Percentiles rank a stretch among this genome's conserved stretches.
Conservation (phyloP, 345 rosid genomes). For the Bruguiera parviflora region DNA sequence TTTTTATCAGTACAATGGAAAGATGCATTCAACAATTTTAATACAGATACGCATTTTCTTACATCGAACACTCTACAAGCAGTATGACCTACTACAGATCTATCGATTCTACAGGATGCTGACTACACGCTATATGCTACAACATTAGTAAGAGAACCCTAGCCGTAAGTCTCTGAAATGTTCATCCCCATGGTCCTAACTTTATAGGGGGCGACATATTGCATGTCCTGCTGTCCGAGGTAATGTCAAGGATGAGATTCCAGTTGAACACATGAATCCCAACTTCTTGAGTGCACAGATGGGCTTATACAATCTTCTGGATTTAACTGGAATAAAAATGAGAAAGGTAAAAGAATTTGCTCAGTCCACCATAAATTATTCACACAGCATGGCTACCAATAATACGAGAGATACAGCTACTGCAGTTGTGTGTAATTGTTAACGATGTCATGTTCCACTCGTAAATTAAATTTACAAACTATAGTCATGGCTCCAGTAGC, state of each 20-base stretch:
- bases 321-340: too few relatives aligned
- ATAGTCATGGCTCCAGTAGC: too few relatives aligned
- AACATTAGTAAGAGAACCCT: slow-evolving; percentile 7
- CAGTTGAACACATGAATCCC: not conserved
- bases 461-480: too few relatives aligned
- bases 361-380: too few relatives aligned
- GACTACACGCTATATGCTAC: not conserved
- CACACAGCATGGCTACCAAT: not conserved
- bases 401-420: not conserved
- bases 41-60: slow-evolving; percentile 10
- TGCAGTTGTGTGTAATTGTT: too few relatives aligned
- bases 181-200: not conserved
- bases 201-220: not conserved
- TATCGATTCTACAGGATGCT: not conserved
- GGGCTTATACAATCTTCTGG: too few relatives aligned
- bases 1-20: not conserved
- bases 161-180: not conserved
- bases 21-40: not conserved
- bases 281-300: not conserved
- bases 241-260: not conserved
- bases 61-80: slow-evolving; percentile 3
- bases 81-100: slow-evolving; percentile 1
- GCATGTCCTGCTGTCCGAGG: not conserved
- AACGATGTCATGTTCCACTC: too few relatives aligned
- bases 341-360: too few relatives aligned